Evolutionary conservation across 73 alveolate species (phyloP), one percentile per base, ranked within the genome.

Genomic region (Tetrahymena thermophila): DNA sequence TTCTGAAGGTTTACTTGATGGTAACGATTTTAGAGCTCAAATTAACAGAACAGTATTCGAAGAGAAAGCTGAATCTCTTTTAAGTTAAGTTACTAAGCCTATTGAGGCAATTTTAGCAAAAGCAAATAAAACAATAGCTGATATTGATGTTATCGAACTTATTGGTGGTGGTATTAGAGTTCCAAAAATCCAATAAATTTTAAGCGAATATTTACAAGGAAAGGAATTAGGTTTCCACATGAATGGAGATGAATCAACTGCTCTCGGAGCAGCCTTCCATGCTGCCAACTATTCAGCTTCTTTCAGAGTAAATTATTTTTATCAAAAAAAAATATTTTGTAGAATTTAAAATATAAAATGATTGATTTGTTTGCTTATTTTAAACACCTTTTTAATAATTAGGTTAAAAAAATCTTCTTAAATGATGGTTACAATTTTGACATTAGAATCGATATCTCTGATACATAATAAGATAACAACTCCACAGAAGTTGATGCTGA

Each of bases 191-290:
- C 98, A 99, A 96, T 99, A 98, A 34, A 95, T 96, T 38, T 58
- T 99, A 44, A 50, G 95, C 58, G 95, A 97, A 55, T 94, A 95
- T 35, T 93, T 97, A 35, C 96, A 97, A 85, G 96, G 97, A 34
- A 96, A 95, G 57, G 99, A 98, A 71, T 97, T 99, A 55, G 99
- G 99, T n/a, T 96, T 98, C 40, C 99, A 99, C 97, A 94, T 99
- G 97, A 99, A 99, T 95, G 99, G 99, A 28, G 99, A 99, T 96
- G 99, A 99, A 95, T 97, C 99, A 15, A 99, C 98, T 99, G 99
- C 99, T 34, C 97, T 98, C 56, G 99, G 99, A 1, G 98, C 99
- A 42, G 99, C 99, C 17, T 98, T 98, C 96, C 97, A 97, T 96
- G 99, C 99, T 35, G 99, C 99, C 19, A 98, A 99, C 96, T 96